Evolutionary conservation across 2,329 filamentous ascomycete genomes (phyloP), one percentile per base, ranked within the genome.

Genomic region (Pseudogymnoascus sp.): DNA sequence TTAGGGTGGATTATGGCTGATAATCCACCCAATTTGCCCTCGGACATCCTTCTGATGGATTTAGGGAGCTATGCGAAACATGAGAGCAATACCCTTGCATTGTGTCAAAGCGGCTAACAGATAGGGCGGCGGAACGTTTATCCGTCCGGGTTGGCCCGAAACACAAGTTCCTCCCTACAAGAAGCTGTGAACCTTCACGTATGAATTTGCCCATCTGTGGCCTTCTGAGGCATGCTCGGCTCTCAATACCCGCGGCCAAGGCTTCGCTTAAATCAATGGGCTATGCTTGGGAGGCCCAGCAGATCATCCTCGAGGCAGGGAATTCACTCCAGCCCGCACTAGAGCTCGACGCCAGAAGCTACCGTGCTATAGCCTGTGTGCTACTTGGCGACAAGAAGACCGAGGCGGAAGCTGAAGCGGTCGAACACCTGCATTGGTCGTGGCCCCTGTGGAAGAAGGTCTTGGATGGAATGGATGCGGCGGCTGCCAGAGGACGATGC

Each of bases 401-500:
- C 7, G 69, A 73, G 5, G 73, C 72, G 4, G 85, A 88, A 70
- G 73, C 71, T 12, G 78, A 76, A 35, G 79, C 78, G 35, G 77
- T 80, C 1, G 66, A 72, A 19, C 79, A 82, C 25, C 78, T 84
- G 62, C 74, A 76, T 1, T 76, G 79, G 59, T 78, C 77, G 1
- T 87, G 84, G 85, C 85, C 85, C 7, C 85, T 85, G 0, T 87
- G 85, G 72, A 74, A 83, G 62, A 75, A 78, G 38, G 77, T 80
- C 9, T 78, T 81, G 63, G 82, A 87, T 67, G 84, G 84, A 1
- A 80, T 83, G 64, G 85, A 88, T 69, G 84, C 76, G 74, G 59
- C 76, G 78, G 60, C 76, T 77, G 4, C 75, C 74, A 1, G 77
- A 82, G 49, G 81, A 84, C 25, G 81, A 82, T 63, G 75, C 79